Percentiles rank a stretch among this genome's conserved stretches.
Conservation (phyloP, 352 stramenopile species). For the Pythium grandisporangium region DNA sequence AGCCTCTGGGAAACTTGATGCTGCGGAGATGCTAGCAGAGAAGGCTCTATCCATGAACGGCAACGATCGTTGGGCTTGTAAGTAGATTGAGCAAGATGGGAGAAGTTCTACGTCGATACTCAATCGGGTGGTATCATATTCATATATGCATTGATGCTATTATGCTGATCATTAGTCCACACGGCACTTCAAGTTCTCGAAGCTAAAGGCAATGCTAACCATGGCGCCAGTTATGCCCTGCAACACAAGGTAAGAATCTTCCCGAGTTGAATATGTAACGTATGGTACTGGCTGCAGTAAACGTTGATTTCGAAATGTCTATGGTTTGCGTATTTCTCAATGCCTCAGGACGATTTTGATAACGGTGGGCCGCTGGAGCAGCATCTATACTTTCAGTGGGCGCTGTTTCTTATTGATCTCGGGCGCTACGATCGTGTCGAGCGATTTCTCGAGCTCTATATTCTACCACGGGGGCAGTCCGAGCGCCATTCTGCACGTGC, state of each 20-base stretch:
- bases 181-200: constrained; percentile 73
- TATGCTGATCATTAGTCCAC: constrained; percentile 64
- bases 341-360: constrained; percentile 56
- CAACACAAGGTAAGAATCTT: constrained; percentile 45
- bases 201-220: constrained; percentile 71
- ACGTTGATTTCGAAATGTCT: too few relatives aligned
- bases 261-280: too few relatives aligned
- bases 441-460: constrained; percentile 73
- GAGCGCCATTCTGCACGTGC: constrained; percentile 43
- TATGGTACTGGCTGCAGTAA: too few relatives aligned
- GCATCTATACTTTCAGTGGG: constrained; percentile 80
- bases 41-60: constrained; percentile 80
- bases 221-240: constrained; percentile 79
- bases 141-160: too few relatives aligned
- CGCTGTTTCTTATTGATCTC: constrained; percentile 69
- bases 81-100: too few relatives aligned
- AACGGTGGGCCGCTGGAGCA: constrained; percentile 61
- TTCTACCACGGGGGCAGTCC: constrained; percentile 31
- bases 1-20: constrained; percentile 48
- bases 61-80: constrained; percentile 81
- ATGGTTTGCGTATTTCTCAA: neutral
- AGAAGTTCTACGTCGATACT: too few relatives aligned
- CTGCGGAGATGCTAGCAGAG: constrained; percentile 55
- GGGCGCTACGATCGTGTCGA: constrained; percentile 76
- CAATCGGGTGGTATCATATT: too few relatives aligned